Conservation (phyloP, 2,329 filamentous ascomycete genomes). For the Purpureocillium takamizusanense region DNA sequence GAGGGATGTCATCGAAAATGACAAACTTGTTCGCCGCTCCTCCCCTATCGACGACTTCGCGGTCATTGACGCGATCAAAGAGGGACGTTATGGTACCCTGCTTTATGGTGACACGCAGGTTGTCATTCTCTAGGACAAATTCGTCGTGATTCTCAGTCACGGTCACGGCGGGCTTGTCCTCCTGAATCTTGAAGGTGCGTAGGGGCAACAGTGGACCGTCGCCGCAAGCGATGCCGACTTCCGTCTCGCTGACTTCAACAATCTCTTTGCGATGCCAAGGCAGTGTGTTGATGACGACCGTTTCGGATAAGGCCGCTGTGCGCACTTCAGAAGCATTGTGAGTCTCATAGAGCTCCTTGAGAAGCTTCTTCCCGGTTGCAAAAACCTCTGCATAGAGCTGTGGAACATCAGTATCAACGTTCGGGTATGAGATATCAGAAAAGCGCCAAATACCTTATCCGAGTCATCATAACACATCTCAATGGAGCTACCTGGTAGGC, state of each 20-base stretch:
- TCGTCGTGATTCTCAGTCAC: slow-evolving; percentile 45
- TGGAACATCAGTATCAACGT: slow-evolving; percentile 12
- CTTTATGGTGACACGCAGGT: slow-evolving; percentile 64
- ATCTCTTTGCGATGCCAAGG: slow-evolving; percentile 77
- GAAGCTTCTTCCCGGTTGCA: slow-evolving; percentile 60
- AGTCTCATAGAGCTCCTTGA: slow-evolving; percentile 58
- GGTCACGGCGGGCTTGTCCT: slow-evolving; percentile 39
- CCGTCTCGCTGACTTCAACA: slow-evolving; percentile 49
- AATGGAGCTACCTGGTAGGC: slow-evolving; percentile 86
- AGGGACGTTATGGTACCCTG: slow-evolving; percentile 76
- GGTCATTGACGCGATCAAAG: slow-evolving; percentile 61
- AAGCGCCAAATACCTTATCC: slow-evolving; percentile 48
- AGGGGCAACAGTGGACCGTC: slow-evolving; percentile 43
- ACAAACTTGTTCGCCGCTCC: slow-evolving; percentile 85
- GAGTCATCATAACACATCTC: slow-evolving; percentile 98
- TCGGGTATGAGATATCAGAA: background rate
- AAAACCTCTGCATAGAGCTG: slow-evolving; percentile 78
- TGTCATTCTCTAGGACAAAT: slow-evolving; percentile 72
- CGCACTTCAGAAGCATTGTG: slow-evolving; percentile 50
- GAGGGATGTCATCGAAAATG: slow-evolving; percentile 91
- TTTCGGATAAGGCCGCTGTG: slow-evolving; percentile 31
- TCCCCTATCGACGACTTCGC: slow-evolving; percentile 67
- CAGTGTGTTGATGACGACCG: slow-evolving; percentile 72
- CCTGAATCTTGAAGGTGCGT: slow-evolving; percentile 36
- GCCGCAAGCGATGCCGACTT: slow-evolving; percentile 47